Conservation (phyloP, 257 asterid species). For the Paulownia fortunei region DNA sequence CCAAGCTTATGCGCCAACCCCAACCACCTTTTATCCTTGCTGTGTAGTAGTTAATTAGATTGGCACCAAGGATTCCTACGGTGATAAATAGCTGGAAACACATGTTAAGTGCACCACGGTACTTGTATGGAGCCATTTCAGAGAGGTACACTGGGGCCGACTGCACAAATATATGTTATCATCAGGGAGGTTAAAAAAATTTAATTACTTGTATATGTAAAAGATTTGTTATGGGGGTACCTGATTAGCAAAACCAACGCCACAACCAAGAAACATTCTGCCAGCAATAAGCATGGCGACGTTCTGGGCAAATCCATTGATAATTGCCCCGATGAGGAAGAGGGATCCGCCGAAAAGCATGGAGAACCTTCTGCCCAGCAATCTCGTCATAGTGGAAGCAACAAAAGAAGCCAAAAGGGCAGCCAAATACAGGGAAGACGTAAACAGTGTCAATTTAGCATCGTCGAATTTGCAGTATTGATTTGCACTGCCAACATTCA, state of each 20-base stretch:
- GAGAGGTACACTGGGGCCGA: constrained; percentile 49
- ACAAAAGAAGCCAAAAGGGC: constrained; percentile 25
- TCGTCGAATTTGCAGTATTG: constrained; percentile 41
- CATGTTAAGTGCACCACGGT: constrained; percentile 55
- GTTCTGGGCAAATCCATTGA: constrained; percentile 33
- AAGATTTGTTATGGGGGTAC: not conserved
- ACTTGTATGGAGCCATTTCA: constrained; percentile 58
- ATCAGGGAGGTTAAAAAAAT: too few relatives aligned
- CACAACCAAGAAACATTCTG: constrained; percentile 39
- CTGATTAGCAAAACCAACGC: constrained; percentile 54
- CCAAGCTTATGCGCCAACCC: constrained; percentile 51
- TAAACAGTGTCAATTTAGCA: constrained; percentile 21
- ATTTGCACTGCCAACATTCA: not conserved
- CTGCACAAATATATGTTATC: not conserved
- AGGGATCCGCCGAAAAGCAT: constrained; percentile 37
- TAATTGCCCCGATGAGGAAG: constrained; percentile 35
- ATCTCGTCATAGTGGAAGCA: constrained; percentile 23
- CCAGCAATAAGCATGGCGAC: constrained; percentile 36
- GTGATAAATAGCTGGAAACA: constrained; percentile 52
- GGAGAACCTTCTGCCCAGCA: constrained; percentile 28
- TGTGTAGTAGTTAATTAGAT: constrained; percentile 36
- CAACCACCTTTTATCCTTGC: not conserved
- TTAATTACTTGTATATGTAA: too few relatives aligned
- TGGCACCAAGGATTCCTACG: constrained; percentile 45
- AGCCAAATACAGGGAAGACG: constrained; percentile 47